Percentiles rank a stretch among this genome's conserved stretches.
Evolutionary conservation across 495 filamentous ascomycete species (phyloP).

Genomic region (Trichoderma virens): DNA sequence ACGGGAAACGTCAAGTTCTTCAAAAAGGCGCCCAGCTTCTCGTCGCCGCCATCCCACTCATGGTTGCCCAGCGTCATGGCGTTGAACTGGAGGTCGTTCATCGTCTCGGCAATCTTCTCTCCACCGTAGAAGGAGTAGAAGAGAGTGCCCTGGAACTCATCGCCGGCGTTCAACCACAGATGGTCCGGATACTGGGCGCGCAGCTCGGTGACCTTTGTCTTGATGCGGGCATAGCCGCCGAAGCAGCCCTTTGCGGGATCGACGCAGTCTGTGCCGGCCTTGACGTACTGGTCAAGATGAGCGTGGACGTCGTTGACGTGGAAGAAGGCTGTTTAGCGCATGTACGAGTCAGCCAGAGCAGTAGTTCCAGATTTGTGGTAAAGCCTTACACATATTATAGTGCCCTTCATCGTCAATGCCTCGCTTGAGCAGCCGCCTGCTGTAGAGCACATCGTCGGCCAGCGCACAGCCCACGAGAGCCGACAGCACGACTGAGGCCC

Average conservation of each 20-base stretch:
- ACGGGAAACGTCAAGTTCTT: slow-evolving; percentile 52
- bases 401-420: slow-evolving; percentile 35
- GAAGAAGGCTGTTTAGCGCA: slow-evolving; percentile 34
- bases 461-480: slow-evolving; percentile 5
- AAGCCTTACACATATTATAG: slow-evolving; percentile 33
- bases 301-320: slow-evolving; percentile 58
- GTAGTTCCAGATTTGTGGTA: neutral
- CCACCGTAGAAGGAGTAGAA: slow-evolving; percentile 52
- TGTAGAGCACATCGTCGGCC: slow-evolving; percentile 27
- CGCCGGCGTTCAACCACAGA: slow-evolving; percentile 47
- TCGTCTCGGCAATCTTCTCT: slow-evolving; percentile 54
- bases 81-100: slow-evolving; percentile 51
- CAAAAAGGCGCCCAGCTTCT: slow-evolving; percentile 42
- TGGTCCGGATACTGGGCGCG: slow-evolving; percentile 45
- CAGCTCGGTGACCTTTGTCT: slow-evolving; percentile 40
- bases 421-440: slow-evolving; percentile 27
- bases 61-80: slow-evolving; percentile 56
- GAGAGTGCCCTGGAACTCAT: slow-evolving; percentile 55
- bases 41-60: slow-evolving; percentile 48
- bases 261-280: slow-evolving; percentile 47
- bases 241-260: slow-evolving; percentile 43
- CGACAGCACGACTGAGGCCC: neutral
- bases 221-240: slow-evolving; percentile 52
- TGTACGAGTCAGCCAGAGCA: neutral
- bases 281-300: slow-evolving; percentile 49